Evolutionary conservation across 306 rosid species (phyloP).

Genomic region (Lathyrus sativus): DNA sequence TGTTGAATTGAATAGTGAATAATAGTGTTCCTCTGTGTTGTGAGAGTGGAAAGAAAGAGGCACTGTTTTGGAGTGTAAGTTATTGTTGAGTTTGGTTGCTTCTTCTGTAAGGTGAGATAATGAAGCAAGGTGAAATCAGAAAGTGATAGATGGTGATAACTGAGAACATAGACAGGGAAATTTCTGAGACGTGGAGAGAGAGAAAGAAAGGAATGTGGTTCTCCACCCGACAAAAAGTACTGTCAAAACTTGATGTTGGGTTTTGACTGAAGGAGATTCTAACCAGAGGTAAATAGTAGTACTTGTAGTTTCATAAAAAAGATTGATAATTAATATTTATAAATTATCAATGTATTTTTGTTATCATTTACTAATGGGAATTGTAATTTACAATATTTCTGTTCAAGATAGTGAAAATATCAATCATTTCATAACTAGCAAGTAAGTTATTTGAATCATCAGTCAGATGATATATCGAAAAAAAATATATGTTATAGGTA

Average conservation of each 20-base stretch:
- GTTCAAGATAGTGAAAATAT: too few species aligned
- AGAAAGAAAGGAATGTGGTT: conserved; percentile 37
- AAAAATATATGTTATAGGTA: too few species aligned
- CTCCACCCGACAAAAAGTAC: conserved; percentile 72
- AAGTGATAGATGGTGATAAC: conserved; percentile 54
- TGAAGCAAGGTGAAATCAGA: conserved; percentile 50
- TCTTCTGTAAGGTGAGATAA: conserved; percentile 40
- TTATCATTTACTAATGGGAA: too few species aligned
- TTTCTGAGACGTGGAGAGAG: conserved; percentile 22
- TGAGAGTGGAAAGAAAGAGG: conserved; percentile 17
- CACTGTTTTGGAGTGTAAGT: conserved; percentile 39
- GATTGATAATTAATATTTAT: too few species aligned
- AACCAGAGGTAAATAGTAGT: not conserved
- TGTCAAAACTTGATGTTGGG: conserved; percentile 60
- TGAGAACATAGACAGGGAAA: conserved; percentile 31
- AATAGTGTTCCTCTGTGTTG: conserved; percentile 7
- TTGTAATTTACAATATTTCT: too few species aligned
- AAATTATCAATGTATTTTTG: too few species aligned
- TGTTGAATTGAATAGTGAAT: conserved; percentile 1
- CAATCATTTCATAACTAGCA: too few species aligned
- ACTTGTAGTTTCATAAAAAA: too few species aligned
- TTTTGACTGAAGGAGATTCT: conserved; percentile 55
- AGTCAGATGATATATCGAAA: too few species aligned
- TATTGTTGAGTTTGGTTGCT: conserved; percentile 52
- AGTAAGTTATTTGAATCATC: too few species aligned